A percentile compares a stretch with the other conserved stretches of the same genome.
phyloP scores from a whole-genome alignment of 192 early-diverging fungal genomes.

The Pilaira anomala region DNA sequence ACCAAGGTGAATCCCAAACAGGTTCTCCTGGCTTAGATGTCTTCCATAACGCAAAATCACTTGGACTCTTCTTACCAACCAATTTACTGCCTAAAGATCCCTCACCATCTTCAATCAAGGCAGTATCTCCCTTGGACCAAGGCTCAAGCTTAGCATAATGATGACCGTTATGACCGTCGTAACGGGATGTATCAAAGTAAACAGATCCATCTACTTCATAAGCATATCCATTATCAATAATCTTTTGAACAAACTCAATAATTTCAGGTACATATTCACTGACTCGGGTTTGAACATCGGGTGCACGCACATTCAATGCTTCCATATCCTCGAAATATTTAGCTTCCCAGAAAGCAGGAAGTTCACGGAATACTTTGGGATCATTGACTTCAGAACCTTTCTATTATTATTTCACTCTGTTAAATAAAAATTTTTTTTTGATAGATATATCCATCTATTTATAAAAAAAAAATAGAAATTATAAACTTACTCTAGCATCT shows the following conservation, averaged over 20 bases:
- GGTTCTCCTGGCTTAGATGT: conserved; percentile 91
- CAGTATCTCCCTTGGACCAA: conserved; percentile 76
- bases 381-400: conserved; percentile 73
- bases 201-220: conserved; percentile 91
- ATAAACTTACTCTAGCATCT: conserved; percentile 49
- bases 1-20: conserved; percentile 91
- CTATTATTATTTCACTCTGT: conserved; percentile 17
- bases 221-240: conserved; percentile 93
- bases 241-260: conserved; percentile 82
- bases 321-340: conserved; percentile 95
- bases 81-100: conserved; percentile 72
- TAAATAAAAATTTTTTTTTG: neutral
- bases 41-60: conserved; percentile 99
- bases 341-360: conserved; percentile 91
- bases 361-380: conserved; percentile 85
- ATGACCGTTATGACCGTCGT: conserved; percentile 79
- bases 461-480: conserved; percentile 11
- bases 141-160: conserved; percentile 95
- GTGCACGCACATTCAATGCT: conserved; percentile 77
- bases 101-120: conserved; percentile 87
- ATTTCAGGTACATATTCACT: conserved; percentile 97
- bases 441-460: neutral
- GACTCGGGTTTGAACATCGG: conserved; percentile 89
- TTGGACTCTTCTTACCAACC: conserved; percentile 62
- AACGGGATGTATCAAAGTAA: conserved; percentile 89